These are phyloP conservation scores for Ambrosia trifida DNA, from an alignment of 129 eudicot genomes.

Conservation along the genomic window DNA sequence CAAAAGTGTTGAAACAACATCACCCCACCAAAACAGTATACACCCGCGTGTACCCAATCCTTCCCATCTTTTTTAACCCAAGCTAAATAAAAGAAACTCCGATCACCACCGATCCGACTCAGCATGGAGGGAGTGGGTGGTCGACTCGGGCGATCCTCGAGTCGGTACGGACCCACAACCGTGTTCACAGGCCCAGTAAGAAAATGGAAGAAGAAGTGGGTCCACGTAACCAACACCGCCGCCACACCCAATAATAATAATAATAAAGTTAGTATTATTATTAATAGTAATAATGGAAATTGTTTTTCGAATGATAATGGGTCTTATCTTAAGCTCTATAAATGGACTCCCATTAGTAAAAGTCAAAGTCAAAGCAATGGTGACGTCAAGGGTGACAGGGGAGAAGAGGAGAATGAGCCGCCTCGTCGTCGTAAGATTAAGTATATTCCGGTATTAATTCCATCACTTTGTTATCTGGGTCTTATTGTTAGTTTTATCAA, in stretches of 20 bases:
- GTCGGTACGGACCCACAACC: conserved; percentile 88
- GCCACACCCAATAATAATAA: conserved; percentile 29
- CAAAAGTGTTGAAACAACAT: no score
- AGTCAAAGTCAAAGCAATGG: conserved; percentile 30
- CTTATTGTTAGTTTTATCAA: no score
- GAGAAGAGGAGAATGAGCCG: conserved; percentile 46
- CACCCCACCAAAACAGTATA: neutral
- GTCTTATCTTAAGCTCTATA: conserved; percentile 66
- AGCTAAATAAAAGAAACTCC: no score
- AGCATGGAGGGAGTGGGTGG: conserved; percentile 97
- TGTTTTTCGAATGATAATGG: no score
- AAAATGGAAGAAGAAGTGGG: conserved; percentile 97
- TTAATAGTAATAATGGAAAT: conserved; percentile 39
- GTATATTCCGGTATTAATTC: conserved; percentile 75
- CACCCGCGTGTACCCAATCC: conserved; percentile 33
- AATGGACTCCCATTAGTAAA: conserved; percentile 79
- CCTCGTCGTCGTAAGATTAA: conserved; percentile 74
- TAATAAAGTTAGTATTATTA: conserved; percentile 19
- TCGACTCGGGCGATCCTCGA: conserved; percentile 88
- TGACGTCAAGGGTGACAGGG: conserved; percentile 32
- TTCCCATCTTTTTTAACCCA: neutral
- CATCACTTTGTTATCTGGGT: neutral
- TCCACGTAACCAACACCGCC: conserved; percentile 47
- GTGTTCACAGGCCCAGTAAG: conserved; percentile 94
- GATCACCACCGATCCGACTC: conserved; percentile 36